These are phyloP conservation scores for Combretum micranthum DNA, from an alignment of 345 rosid genomes.

Conservation along the genomic window DNA sequence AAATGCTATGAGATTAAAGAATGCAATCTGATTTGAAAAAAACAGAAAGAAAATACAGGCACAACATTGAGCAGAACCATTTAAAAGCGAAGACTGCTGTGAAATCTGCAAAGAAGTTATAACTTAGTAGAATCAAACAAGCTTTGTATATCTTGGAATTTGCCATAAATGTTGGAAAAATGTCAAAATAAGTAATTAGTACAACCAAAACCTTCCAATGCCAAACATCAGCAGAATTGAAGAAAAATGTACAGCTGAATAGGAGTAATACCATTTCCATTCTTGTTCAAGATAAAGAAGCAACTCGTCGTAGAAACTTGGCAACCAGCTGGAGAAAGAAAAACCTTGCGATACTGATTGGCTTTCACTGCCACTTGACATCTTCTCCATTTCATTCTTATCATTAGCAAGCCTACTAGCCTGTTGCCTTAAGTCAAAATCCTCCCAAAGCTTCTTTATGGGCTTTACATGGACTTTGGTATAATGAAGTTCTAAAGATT, in stretches of 20 bases:
- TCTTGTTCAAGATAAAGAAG: constrained; percentile 96
- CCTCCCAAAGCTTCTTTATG: constrained; percentile 89
- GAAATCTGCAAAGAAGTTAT: no score
- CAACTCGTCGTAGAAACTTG: constrained; percentile 88
- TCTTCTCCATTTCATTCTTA: constrained; percentile 50
- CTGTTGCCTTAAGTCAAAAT: constrained; percentile 63
- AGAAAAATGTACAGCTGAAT: not conserved
- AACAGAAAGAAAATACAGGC: no score
- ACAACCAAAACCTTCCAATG: no score
- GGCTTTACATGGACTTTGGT: constrained; percentile 84
- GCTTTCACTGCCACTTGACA: constrained; percentile 37
- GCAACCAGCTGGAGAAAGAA: constrained; percentile 82
- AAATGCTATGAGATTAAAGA: no score
- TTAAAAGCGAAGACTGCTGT: no score
- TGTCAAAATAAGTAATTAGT: no score
- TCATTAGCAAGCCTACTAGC: constrained; percentile 53
- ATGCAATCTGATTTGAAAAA: no score
- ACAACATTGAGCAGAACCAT: no score
- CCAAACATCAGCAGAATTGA: not conserved
- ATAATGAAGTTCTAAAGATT: constrained; percentile 79
- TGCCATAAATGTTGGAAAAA: no score
- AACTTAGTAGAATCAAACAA: no score
- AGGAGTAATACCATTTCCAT: constrained; percentile 79
- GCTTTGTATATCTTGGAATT: no score
- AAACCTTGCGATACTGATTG: constrained; percentile 30